Evolutionary conservation across 495 filamentous ascomycete genomes (phyloP), one percentile per base, ranked within the genome.

Genomic region (Hypomontagnella submonticulosa): DNA sequence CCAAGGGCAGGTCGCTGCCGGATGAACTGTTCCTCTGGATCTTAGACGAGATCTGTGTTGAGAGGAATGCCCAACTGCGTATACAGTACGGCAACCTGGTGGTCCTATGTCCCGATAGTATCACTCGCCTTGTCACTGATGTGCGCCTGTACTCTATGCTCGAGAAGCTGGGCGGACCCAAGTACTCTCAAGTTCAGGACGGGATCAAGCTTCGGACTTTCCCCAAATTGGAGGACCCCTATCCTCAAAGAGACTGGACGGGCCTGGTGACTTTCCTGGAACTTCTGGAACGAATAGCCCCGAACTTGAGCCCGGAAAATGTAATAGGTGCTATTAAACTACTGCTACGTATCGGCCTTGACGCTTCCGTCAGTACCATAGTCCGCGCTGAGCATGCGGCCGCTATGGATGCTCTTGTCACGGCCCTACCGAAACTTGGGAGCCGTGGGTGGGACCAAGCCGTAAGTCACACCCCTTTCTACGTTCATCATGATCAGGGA

Each of bases 11-110:
- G 20, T 50, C 74, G 11, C 76, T 95, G 4, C 88, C 93, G 1
- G 86, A 92, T 51, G 87, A 91, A 55, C 68, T 96, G 15, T 80
- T 92, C 18, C 47, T 79, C 15, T 97, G 92, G 92, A 82, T 94
- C 2, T 77, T 96, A 9, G 77, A 87, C 38, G 86, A 92, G 62
- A 79, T 89, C n/a, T 83, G 85, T 46, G 69, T 77, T 9, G 89
- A 91, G 66, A 77, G 76, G 38, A 82, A 83, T 37, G 83, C 85
- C 27, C 84, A 85, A 57, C 76, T 95, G 32, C 83, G 87, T 55
- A 73, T 81, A 41, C 86, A 89, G 50, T 95, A 93, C 76, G 76
- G 83, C 37, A 80, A 84, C 23, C 67, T 81, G 3, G 52, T 81
- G 4, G 56, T 61, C 3, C 50, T 69, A 6, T 81, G 78, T 40